Base-by-base conservation (phyloP, 2,329 filamentous ascomycete species). In the Neonectria coccinea region DNA sequence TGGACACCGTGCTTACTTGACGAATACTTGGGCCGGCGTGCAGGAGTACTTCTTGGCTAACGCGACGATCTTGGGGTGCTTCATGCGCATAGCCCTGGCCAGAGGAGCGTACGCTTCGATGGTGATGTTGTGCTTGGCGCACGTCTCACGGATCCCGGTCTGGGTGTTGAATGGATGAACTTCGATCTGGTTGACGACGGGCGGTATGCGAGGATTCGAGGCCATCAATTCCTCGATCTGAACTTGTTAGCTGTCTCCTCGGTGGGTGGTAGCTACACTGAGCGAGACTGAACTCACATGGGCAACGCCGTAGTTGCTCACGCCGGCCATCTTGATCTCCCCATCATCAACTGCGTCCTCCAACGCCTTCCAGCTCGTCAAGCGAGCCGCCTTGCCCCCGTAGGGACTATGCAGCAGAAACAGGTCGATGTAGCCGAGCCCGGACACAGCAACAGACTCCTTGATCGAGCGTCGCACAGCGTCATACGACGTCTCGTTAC, bases 141-240 rank as follows among this genome's bases (percentile, higher is more conserved):
- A 92, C 70, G 88, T 89, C 12, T 85, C 83, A 0, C 88, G 85
- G 67, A 96, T 93, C 41, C 85, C 83, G 0, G 82, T 83, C 56
- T 90, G 87, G 2, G 91, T 93, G 76, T 94, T 93, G 85, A 95
- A 96, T 0, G 92, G 92, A 66, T 95, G 92, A 2, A 94, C 86
- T 76, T 95, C 91, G 71, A 94, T 90, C 79, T 96, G 92, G 73
- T 95, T 95, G 55, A 95, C 87, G 1, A 88, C 86, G 0, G 92
- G 92, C 10, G 81, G 77, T 50, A 92, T 84, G 0, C 84, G 83
- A 0, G 91, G 89, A 11, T 86, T 86, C 0, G 85, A 85, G 2
- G 84, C 83, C 73, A 93, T 85, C 53, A 94, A 80, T 74, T 94
- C 91, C 67, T 92, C 85, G 55, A 94, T 84, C 86, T 91, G 67